Evolutionary conservation across 1,284 basidiomycete genomes (phyloP).

Genomic region (Exobasidium rhododendri): DNA sequence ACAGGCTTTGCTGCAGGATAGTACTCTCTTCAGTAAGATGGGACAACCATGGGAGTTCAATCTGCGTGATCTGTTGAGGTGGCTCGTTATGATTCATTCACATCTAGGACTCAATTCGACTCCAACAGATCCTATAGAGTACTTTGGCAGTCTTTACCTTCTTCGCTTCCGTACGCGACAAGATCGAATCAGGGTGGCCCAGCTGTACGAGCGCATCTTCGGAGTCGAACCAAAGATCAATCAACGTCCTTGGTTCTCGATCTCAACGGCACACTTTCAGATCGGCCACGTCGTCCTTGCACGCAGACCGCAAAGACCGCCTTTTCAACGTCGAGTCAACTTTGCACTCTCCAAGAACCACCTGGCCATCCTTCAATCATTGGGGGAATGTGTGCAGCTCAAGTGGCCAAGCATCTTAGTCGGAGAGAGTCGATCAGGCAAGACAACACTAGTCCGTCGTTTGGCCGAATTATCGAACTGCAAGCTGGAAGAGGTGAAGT

Average conservation of each 20-base stretch:
- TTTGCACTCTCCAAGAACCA: slow-evolving; percentile 65
- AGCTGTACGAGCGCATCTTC: slow-evolving; percentile 68
- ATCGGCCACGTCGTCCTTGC: slow-evolving; percentile 67
- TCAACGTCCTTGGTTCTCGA: slow-evolving; percentile 59
- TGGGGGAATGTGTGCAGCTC: slow-evolving; percentile 71
- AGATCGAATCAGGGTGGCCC: slow-evolving; percentile 66
- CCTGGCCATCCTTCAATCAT: slow-evolving; percentile 69
- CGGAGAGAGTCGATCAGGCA: slow-evolving; percentile 73
- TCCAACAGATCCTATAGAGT: slow-evolving; percentile 40
- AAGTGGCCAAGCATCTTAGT: slow-evolving; percentile 86
- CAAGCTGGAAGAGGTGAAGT: slow-evolving; percentile 68
- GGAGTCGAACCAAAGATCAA: slow-evolving; percentile 49
- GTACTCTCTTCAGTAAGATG: slow-evolving; percentile 75
- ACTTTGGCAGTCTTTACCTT: slow-evolving; percentile 62
- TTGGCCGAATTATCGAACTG: slow-evolving; percentile 73
- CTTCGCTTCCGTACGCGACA: slow-evolving; percentile 74
- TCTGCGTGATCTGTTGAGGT: slow-evolving; percentile 87
- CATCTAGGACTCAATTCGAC: slow-evolving; percentile 61
- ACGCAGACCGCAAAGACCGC: slow-evolving; percentile 55
- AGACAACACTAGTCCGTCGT: slow-evolving; percentile 71
- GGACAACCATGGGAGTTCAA: slow-evolving; percentile 99
- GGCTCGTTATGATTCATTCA: slow-evolving; percentile 62
- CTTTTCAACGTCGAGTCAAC: background rate
- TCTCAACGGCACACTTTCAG: slow-evolving; percentile 64
- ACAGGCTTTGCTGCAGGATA: slow-evolving; percentile 62